Evolutionary conservation across 2,329 filamentous ascomycete species (phyloP).

Genomic region (Trichocomaceae sp.): DNA sequence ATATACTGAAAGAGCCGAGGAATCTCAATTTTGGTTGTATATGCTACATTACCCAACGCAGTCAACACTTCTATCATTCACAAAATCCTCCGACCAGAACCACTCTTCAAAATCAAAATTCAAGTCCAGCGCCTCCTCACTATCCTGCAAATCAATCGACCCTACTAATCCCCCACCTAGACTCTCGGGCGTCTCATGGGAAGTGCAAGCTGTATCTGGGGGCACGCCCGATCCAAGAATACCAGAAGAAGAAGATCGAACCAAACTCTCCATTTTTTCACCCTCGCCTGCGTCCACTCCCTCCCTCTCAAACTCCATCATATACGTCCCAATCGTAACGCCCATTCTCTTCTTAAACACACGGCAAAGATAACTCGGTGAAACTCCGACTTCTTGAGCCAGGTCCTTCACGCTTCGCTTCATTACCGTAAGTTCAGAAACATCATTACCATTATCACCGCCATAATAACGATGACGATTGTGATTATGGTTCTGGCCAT

Average conservation of each 20-base stretch:
- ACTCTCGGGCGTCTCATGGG: background rate
- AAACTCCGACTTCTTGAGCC: slow-evolving; percentile 43
- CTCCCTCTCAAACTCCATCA: slow-evolving; percentile 1
- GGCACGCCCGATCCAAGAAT: too few relatives aligned
- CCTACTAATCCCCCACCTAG: background rate
- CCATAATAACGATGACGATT: background rate
- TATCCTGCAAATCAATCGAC: background rate
- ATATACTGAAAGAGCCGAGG: too few relatives aligned
- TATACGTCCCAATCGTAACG: slow-evolving; percentile 40
- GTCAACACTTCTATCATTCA: background rate
- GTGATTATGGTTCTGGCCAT: slow-evolving; percentile 11
- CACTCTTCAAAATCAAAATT: slow-evolving; percentile 11
- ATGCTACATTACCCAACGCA: background rate
- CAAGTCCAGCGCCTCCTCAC: background rate
- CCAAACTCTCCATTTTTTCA: background rate
- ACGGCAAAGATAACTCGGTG: slow-evolving; percentile 50
- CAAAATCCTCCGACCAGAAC: slow-evolving; percentile 11
- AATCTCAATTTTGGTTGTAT: too few relatives aligned
- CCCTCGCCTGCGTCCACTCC: background rate
- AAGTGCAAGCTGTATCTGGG: background rate
- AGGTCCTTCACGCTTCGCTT: slow-evolving; percentile 40
- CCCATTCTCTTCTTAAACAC: slow-evolving; percentile 49
- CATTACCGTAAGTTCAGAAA: slow-evolving; percentile 12
- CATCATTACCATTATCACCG: background rate
- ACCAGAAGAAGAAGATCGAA: too few relatives aligned